Conservation (phyloP, 202 grass and related monocot genomes). For the Hordeum pubiflorum region DNA sequence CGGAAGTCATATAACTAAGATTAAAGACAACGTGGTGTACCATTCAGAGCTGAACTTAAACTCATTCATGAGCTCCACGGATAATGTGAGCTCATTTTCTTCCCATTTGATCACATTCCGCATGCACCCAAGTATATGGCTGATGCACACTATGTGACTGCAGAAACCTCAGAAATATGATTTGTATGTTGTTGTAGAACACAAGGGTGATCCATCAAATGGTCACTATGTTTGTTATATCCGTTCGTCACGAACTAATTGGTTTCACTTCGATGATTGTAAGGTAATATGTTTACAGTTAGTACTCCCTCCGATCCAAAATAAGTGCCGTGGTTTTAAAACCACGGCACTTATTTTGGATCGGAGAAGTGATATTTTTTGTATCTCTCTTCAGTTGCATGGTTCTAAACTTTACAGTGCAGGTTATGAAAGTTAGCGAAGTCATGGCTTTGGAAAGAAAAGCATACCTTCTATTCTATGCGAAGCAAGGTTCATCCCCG, state of each 20-base stretch:
- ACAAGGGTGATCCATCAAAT: not conserved
- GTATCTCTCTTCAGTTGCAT: not conserved
- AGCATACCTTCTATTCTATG: conserved; percentile 53
- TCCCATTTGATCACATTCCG: not conserved
- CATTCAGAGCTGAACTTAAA: conserved; percentile 18
- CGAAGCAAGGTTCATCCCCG: conserved; percentile 40
- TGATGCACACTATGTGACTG: conserved; percentile 9
- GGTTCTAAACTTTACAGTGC: conserved; percentile 9
- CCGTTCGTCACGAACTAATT: conserved; percentile 24
- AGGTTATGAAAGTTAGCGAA: not conserved
- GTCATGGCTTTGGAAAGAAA: not conserved
- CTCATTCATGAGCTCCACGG: conserved; percentile 26
- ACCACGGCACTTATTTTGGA: no score
- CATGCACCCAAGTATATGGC: not conserved
- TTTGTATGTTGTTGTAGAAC: conserved; percentile 45
- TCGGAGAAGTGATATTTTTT: no score
- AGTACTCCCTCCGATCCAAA: not conserved
- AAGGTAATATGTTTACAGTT: conserved; percentile 17
- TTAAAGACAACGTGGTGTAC: conserved; percentile 14
- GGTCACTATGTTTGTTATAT: conserved; percentile 43
- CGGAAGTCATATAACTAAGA: not conserved
- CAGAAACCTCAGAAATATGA: conserved; percentile 35
- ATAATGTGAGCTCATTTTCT: conserved; percentile 25
- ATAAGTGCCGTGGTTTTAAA: no score
- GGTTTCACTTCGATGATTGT: conserved; percentile 35